These are phyloP conservation scores for Pilobolus umbonatus DNA, from an alignment of 192 early-diverging fungal species.

Conservation along the genomic window DNA sequence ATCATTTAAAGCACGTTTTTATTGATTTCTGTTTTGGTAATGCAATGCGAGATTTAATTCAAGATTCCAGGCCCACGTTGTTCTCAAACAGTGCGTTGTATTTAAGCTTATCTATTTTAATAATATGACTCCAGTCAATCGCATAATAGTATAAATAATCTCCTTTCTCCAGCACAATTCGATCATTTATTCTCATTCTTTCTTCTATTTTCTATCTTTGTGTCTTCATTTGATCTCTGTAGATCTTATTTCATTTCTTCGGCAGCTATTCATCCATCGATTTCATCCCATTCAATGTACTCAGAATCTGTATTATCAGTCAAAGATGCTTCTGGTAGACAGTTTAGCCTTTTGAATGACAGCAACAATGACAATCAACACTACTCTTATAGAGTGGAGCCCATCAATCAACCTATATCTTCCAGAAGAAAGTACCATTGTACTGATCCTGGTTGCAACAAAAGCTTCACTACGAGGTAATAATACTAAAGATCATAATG, in stretches of 20 bases:
- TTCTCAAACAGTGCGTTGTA: too few species aligned
- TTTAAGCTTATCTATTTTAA: too few species aligned
- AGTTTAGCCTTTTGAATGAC: constrained; percentile 50
- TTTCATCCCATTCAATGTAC: not conserved
- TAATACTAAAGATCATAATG: not conserved
- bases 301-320: constrained; percentile 35
- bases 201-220: constrained; percentile 17
- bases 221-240: not conserved
- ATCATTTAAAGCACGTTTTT: too few species aligned
- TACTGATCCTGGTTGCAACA: constrained; percentile 56
- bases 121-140: too few species aligned
- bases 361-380: not conserved
- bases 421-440: constrained; percentile 63
- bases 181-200: constrained; percentile 11
- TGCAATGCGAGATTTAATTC: too few species aligned
- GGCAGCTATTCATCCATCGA: not conserved
- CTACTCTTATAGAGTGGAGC: too few species aligned
- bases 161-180: too few species aligned
- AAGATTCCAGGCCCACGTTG: too few species aligned
- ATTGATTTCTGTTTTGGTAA: too few species aligned
- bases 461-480: constrained; percentile 75
- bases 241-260: not conserved
- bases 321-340: constrained; percentile 46
- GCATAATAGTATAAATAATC: too few species aligned
- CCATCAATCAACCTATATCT: constrained; percentile 8